Conservation (phyloP, 23 red algal species). For the Gracilaria gracilis region DNA sequence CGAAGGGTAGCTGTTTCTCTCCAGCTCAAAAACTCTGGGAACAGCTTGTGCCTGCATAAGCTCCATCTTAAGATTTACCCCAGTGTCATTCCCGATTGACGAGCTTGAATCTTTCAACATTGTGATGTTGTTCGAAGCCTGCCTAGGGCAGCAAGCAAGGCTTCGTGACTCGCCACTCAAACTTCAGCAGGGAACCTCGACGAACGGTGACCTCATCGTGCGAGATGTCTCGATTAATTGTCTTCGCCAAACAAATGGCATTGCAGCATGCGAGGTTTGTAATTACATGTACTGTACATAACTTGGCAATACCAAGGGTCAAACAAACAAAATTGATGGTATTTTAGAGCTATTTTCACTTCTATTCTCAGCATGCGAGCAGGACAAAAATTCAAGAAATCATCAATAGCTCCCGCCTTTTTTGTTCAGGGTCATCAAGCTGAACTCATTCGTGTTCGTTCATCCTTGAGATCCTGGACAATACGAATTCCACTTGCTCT, state of each 20-base stretch:
- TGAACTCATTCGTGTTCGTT: background rate
- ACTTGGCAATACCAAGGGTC: too few species aligned
- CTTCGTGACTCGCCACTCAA: too few species aligned
- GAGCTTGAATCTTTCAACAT: background rate
- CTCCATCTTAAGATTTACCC: background rate
- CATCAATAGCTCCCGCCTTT: background rate
- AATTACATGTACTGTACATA: too few species aligned
- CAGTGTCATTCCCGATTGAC: background rate
- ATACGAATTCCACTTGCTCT: background rate
- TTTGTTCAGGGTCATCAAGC: background rate
- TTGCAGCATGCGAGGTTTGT: too few species aligned
- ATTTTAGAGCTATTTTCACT: too few species aligned
- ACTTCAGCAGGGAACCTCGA: too few species aligned
- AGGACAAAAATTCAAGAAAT: slow-evolving; percentile 2
- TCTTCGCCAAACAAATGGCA: too few species aligned
- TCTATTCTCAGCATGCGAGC: too few species aligned
- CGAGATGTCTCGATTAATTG: too few species aligned
- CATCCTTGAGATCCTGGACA: background rate
- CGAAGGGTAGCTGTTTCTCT: slow-evolving; percentile 35
- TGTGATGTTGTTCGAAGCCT: background rate
- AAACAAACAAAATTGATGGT: too few species aligned
- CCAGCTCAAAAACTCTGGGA: background rate
- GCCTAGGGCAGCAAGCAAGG: background rate
- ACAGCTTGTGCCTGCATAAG: background rate
- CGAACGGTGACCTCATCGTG: too few species aligned